These are phyloP conservation scores for Erigeron canadensis DNA, from an alignment of 129 eudicot species.

Conservation along the genomic window DNA sequence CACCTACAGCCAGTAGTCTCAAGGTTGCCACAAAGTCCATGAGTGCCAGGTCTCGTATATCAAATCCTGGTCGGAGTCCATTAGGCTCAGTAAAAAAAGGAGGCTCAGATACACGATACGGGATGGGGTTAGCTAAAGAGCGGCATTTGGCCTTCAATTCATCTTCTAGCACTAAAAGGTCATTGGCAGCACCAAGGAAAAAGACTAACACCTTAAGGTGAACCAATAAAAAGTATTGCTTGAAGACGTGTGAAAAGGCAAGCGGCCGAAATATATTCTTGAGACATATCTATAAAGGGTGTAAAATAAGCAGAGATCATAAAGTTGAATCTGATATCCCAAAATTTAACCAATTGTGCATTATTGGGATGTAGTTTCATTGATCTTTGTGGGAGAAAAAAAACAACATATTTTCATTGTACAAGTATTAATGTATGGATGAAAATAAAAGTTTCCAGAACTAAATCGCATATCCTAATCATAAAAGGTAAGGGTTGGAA, in stretches of 20 bases:
- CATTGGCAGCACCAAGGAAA: slow-evolving; percentile 50
- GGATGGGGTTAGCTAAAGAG: slow-evolving; percentile 56
- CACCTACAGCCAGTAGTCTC: neutral
- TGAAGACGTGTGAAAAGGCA: neutral
- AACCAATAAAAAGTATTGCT: neutral
- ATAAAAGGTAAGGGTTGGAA: too few species aligned
- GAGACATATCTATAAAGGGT: slow-evolving; percentile 18
- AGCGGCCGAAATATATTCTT: neutral
- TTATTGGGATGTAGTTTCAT: slow-evolving; percentile 14
- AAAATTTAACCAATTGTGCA: neutral
- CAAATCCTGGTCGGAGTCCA: slow-evolving; percentile 28
- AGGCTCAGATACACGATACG: slow-evolving; percentile 28
- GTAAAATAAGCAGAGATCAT: slow-evolving; percentile 10
- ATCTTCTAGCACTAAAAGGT: slow-evolving; percentile 45
- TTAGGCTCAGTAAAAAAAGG: slow-evolving; percentile 39
- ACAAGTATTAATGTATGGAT: slow-evolving; percentile 17
- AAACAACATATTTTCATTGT: slow-evolving; percentile 4
- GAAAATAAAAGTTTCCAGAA: slow-evolving; percentile 2
- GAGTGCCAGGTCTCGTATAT: slow-evolving; percentile 40
- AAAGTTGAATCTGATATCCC: neutral
- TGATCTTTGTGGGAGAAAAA: slow-evolving; percentile 6
- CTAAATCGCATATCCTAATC: neutral
- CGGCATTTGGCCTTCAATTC: slow-evolving; percentile 47
- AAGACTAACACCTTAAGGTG: neutral
- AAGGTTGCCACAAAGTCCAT: slow-evolving; percentile 46